These are phyloP conservation scores for Cyberlindnera suaveolens DNA, from an alignment of 805 yeast genomes.

Conservation along the genomic window DNA sequence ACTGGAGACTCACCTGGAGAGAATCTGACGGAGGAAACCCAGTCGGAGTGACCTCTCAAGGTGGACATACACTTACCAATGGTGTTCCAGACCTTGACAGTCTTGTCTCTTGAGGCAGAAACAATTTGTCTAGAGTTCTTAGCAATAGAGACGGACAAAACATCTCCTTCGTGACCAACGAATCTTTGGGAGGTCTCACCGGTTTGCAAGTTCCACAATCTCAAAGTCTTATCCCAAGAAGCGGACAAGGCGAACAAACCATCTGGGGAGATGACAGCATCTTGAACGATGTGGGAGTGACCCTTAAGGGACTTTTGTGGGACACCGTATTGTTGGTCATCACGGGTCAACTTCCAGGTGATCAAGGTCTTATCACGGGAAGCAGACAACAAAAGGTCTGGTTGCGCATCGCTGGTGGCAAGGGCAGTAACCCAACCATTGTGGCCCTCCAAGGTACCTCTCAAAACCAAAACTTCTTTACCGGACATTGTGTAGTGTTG, in stretches of 20 bases:
- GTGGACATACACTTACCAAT: conserved; percentile 95
- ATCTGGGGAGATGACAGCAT: conserved; percentile 95
- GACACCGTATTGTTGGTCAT: conserved; percentile 95
- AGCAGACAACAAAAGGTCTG: conserved; percentile 96
- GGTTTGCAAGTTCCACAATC: conserved; percentile 94
- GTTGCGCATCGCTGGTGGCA: conserved; percentile 97
- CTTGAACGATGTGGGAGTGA: conserved; percentile 99
- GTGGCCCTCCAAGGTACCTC: conserved; percentile 99
- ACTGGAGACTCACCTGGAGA: conserved; percentile 76
- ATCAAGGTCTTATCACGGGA: conserved; percentile 98
- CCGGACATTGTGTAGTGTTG: conserved; percentile 49
- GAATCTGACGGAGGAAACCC: conserved; percentile 98
- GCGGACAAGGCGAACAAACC: conserved; percentile 97
- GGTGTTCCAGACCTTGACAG: conserved; percentile 99
- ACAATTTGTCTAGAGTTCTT: conserved; percentile 96
- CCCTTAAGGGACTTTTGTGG: conserved; percentile 97
- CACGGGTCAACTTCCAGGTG: conserved; percentile 96
- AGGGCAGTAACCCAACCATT: conserved; percentile 97
- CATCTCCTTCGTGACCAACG: conserved; percentile 97
- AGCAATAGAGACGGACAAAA: conserved; percentile 93
- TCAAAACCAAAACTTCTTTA: conserved; percentile 96
- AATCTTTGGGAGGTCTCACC: conserved; percentile 94
- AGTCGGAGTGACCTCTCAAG: conserved; percentile 93
- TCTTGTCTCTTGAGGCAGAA: conserved; percentile 98
- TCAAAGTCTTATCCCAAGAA: conserved; percentile 99